Conservation (phyloP, 768 basidiomycete species). For the Pleurotus tuoliensis region DNA sequence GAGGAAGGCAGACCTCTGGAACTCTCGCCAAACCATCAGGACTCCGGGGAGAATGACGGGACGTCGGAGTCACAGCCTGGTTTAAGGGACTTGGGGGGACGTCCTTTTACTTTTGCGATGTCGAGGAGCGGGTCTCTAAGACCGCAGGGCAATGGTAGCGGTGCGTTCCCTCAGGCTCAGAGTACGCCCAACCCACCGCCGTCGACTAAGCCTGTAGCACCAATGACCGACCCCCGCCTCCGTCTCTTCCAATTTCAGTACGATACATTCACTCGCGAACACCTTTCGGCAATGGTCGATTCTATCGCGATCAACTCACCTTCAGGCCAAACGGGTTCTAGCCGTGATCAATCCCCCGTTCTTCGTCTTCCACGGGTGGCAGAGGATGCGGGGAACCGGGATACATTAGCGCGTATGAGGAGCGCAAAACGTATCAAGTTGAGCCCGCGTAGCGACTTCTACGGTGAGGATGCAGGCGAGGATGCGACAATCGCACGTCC, state of each 20-base stretch:
- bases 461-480: slow-evolving; percentile 46
- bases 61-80: slow-evolving; percentile 27
- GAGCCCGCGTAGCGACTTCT: slow-evolving; percentile 61
- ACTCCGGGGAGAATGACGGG: slow-evolving; percentile 35
- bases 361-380: slow-evolving; percentile 48
- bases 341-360: slow-evolving; percentile 40
- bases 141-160: slow-evolving; percentile 21
- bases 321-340: slow-evolving; percentile 49
- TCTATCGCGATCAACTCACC: slow-evolving; percentile 84
- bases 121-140: slow-evolving; percentile 35
- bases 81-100: slow-evolving; percentile 32
- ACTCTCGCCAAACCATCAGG: slow-evolving; percentile 3
- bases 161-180: slow-evolving; percentile 48
- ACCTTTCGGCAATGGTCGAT: slow-evolving; percentile 91
- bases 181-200: slow-evolving; percentile 51
- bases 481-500: slow-evolving; percentile 47
- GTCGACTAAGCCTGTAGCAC: slow-evolving; percentile 24
- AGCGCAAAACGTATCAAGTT: slow-evolving; percentile 81
- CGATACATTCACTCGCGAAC: slow-evolving; percentile 93
- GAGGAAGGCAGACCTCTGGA: slow-evolving; percentile 13
- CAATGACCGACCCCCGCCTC: slow-evolving; percentile 66
- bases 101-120: slow-evolving; percentile 74
- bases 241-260: slow-evolving; percentile 92
- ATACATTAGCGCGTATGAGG: slow-evolving; percentile 51
- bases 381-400: slow-evolving; percentile 32